Conservation (phyloP, 495 filamentous ascomycete species). For the Annulohypoxylon nitens region DNA sequence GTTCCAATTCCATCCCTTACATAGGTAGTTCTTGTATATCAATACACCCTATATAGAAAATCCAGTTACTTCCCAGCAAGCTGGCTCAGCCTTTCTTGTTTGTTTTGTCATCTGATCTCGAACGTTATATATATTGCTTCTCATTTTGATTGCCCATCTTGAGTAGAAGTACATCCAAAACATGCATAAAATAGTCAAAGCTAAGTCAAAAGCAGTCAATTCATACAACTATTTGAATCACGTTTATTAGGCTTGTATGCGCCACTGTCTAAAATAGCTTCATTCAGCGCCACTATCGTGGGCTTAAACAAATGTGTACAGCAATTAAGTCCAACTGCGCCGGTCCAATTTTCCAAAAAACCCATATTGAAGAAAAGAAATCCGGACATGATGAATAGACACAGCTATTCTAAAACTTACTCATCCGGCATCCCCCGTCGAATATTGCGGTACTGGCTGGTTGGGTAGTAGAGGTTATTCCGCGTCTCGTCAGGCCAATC, state of each 20-base stretch:
- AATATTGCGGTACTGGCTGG: constrained; percentile 79
- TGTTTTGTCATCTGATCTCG: not conserved
- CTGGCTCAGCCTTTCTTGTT: not conserved
- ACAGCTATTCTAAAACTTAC: constrained; percentile 14
- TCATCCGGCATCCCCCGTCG: constrained; percentile 61
- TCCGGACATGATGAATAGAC: not conserved
- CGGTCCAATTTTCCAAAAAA: constrained; percentile 27
- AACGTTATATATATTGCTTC: not conserved
- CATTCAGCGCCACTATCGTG: not conserved
- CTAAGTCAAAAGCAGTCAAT: not conserved
- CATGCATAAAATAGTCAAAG: not conserved
- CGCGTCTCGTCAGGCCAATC: constrained; percentile 66
- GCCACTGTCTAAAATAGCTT: not conserved
- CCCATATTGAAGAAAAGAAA: constrained; percentile 13
- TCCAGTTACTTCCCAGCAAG: constrained; percentile 2
- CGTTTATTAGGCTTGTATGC: constrained; percentile 8
- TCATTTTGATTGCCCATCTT: not conserved
- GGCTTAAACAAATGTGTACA: not conserved
- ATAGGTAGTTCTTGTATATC: constrained; percentile 1
- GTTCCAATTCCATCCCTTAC: constrained; percentile 6
- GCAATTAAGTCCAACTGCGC: constrained; percentile 9
- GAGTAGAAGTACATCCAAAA: not conserved
- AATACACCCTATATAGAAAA: constrained; percentile 15
- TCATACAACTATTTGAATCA: constrained; percentile 2
- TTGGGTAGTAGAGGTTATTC: constrained; percentile 75